Conservation (phyloP, 768 basidiomycete species). For the Boletus vinaceobasis region DNA sequence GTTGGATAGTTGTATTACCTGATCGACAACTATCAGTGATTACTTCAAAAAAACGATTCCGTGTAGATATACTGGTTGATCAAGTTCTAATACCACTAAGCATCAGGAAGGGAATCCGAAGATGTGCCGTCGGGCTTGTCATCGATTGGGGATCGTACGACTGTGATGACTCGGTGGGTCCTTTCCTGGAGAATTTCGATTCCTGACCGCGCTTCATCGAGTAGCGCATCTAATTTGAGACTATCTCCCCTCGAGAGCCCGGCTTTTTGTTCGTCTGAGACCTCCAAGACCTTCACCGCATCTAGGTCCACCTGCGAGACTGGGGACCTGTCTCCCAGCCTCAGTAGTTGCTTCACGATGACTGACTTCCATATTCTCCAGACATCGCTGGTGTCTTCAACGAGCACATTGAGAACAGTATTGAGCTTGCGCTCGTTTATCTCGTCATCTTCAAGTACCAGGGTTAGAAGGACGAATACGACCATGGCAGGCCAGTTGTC, state of each 20-base stretch:
- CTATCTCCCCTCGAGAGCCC: not conserved
- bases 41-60: not conserved
- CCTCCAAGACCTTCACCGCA: not conserved
- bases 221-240: not conserved
- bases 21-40: not conserved
- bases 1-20: too few species aligned
- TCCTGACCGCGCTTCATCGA: not conserved
- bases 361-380: conserved; percentile 4
- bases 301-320: not conserved
- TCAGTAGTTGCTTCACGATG: not conserved
- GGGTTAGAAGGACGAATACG: conserved; percentile 6
- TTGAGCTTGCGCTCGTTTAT: not conserved
- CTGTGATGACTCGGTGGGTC: too few species aligned
- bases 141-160: not conserved
- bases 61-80: not conserved
- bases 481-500: conserved; percentile 13
- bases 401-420: not conserved
- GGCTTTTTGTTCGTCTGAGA: not conserved
- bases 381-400: conserved; percentile 1
- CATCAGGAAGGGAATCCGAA: not conserved
- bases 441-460: conserved; percentile 4
- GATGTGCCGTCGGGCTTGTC: too few species aligned
- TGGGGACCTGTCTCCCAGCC: not conserved
- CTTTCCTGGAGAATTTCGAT: not conserved
- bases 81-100: not conserved